Conservation (phyloP, 2,329 filamentous ascomycete genomes). For the Phyllosticta capitalensis region DNA sequence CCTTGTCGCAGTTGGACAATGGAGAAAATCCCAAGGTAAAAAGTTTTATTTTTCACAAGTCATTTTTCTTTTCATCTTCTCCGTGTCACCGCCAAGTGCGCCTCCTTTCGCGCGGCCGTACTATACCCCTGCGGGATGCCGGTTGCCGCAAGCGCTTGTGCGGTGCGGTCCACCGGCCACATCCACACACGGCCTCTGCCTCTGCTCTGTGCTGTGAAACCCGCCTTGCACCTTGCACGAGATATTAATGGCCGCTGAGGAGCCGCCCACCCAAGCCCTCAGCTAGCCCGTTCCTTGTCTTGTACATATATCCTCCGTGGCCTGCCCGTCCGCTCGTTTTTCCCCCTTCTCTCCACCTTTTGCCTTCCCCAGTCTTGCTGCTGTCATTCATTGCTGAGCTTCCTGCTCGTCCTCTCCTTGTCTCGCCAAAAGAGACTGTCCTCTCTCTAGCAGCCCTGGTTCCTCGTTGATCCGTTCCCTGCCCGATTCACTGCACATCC, state of each 20-base stretch:
- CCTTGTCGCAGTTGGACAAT: neutral
- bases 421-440: slow-evolving; percentile 25
- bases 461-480: slow-evolving; percentile 15
- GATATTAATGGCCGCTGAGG: neutral
- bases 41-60: neutral
- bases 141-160: neutral
- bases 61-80: neutral
- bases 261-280: neutral
- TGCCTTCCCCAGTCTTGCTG: slow-evolving; percentile 13
- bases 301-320: slow-evolving; percentile 9
- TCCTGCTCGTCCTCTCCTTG: slow-evolving; percentile 25
- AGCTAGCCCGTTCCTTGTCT: neutral
- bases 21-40: neutral
- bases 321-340: slow-evolving; percentile 1
- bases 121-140: neutral
- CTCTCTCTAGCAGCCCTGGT: slow-evolving; percentile 33
- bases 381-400: slow-evolving; percentile 27
- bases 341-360: slow-evolving; percentile 9
- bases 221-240: neutral
- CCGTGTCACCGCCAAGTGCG: neutral
- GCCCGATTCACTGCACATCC: slow-evolving; percentile 13
- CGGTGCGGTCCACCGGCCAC: neutral
- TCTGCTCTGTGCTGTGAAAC: neutral
- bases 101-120: neutral
- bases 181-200: neutral